A percentile compares a stretch with the other conserved stretches of the same genome.
Evolutionary conservation across 441 rosid species (phyloP).

Genomic region (Corymbia citriodora): DNA sequence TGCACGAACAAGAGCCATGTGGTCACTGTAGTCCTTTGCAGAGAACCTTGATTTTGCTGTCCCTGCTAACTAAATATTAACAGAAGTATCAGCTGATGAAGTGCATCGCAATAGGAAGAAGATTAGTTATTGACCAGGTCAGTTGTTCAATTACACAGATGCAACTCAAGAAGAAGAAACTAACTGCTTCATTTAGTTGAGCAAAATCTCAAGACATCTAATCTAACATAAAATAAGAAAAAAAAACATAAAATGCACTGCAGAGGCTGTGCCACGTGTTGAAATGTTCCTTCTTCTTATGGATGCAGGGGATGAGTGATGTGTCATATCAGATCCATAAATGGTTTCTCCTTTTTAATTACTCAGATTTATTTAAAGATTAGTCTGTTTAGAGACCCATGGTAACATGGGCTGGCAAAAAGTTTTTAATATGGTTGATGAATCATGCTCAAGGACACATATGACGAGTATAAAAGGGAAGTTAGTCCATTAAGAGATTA

Average conservation of each 20-base stretch:
- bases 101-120: neutral
- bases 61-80: constrained; percentile 73
- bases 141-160: neutral
- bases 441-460: neutral
- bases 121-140: neutral
- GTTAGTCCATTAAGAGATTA: neutral
- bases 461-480: neutral
- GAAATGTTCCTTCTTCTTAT: neutral
- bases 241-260: neutral
- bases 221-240: neutral
- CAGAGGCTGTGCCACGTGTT: neutral
- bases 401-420: neutral
- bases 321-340: neutral
- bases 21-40: constrained; percentile 98
- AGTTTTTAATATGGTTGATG: neutral
- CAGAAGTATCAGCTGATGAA: neutral
- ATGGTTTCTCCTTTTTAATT: neutral
- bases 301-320: neutral
- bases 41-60: constrained; percentile 95
- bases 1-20: constrained; percentile 99
- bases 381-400: neutral
- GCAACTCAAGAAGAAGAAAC: neutral
- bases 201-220: neutral
- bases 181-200: neutral
- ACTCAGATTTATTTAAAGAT: neutral